Evolutionary conservation across 495 filamentous ascomycete species (phyloP).

Genomic region (Talaromyces nanjingensis): DNA sequence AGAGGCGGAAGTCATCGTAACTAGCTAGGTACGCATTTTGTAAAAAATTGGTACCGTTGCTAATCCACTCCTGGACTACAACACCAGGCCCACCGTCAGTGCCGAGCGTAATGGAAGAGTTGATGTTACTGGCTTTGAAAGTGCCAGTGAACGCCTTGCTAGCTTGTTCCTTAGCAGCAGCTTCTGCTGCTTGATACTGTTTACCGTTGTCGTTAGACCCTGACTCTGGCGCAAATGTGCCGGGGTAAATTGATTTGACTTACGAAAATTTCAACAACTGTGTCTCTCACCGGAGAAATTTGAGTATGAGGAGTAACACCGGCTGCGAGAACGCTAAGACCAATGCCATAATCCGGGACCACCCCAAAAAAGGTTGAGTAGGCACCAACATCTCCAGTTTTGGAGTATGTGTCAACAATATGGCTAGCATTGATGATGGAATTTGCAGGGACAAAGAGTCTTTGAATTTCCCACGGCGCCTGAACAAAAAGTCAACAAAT

Average conservation of each 20-base stretch:
- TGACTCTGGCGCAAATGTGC: not conserved
- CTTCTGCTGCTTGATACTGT: conserved; percentile 18
- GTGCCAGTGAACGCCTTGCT: conserved; percentile 27
- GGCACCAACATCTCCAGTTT: conserved; percentile 31
- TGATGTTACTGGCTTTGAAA: conserved; percentile 24
- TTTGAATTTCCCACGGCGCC: conserved; percentile 51
- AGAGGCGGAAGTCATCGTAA: conserved; percentile 1
- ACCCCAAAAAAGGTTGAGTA: conserved; percentile 1
- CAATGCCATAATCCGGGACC: not conserved
- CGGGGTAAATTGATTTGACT: not conserved
- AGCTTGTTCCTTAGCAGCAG: conserved; percentile 36
- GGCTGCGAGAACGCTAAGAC: conserved; percentile 34
- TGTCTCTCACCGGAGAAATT: conserved; percentile 27
- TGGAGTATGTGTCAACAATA: conserved; percentile 48
- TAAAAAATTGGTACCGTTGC: conserved; percentile 33
- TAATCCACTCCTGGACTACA: conserved; percentile 37
- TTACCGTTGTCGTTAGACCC: not conserved
- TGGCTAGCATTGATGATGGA: conserved; percentile 8
- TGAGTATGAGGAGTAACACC: conserved; percentile 26
- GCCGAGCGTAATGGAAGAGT: conserved; percentile 35
- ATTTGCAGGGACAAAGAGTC: conserved; percentile 6
- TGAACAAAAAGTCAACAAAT: not conserved
- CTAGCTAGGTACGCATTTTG: not conserved
- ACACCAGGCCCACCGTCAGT: conserved; percentile 40
- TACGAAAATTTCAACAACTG: conserved; percentile 1